Evolutionary conservation across 2,329 filamentous ascomycete species (phyloP).

Genomic region (Pyrenophora tritici-repentis): DNA sequence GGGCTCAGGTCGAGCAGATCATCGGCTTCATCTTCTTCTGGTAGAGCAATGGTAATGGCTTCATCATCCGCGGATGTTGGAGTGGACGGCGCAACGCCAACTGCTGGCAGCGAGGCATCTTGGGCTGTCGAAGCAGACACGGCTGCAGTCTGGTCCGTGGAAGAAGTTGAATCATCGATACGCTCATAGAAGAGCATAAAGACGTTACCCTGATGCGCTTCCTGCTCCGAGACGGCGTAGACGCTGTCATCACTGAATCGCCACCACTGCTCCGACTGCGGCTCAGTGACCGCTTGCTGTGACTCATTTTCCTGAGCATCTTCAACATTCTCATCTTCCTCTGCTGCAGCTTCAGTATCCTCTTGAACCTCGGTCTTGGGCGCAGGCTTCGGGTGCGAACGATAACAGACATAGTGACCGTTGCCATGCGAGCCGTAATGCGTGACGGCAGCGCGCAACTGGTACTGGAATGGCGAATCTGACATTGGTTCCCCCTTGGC

Average conservation of each 20-base stretch:
- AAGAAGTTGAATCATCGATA: constrained; percentile 52
- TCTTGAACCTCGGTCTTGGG: constrained; percentile 1
- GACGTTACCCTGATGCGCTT: constrained; percentile 77
- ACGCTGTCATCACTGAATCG: constrained; percentile 89
- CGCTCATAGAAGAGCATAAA: constrained; percentile 97
- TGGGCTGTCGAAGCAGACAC: constrained; percentile 7
- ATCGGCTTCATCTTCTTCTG: constrained; percentile 23
- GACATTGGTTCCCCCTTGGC: constrained; percentile 51
- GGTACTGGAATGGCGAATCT: constrained; percentile 61
- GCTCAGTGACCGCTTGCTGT: not conserved
- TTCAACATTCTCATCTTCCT: constrained; percentile 1
- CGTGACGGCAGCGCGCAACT: constrained; percentile 81
- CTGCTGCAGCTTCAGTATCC: constrained; percentile 1
- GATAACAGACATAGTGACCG: constrained; percentile 92
- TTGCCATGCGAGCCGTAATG: constrained; percentile 93
- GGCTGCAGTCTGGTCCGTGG: not conserved
- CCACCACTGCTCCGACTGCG: constrained; percentile 71
- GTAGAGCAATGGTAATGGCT: constrained; percentile 24
- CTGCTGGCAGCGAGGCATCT: constrained; percentile 28
- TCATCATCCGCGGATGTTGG: constrained; percentile 4
- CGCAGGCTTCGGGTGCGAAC: constrained; percentile 62
- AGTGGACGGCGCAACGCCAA: not conserved
- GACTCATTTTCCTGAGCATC: constrained; percentile 27
- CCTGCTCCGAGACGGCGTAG: constrained; percentile 70
- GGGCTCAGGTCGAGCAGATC: constrained; percentile 13